Base-by-base conservation (phyloP, 2,329 filamentous ascomycete genomes). In the Parafenestella ontariensis region DNA sequence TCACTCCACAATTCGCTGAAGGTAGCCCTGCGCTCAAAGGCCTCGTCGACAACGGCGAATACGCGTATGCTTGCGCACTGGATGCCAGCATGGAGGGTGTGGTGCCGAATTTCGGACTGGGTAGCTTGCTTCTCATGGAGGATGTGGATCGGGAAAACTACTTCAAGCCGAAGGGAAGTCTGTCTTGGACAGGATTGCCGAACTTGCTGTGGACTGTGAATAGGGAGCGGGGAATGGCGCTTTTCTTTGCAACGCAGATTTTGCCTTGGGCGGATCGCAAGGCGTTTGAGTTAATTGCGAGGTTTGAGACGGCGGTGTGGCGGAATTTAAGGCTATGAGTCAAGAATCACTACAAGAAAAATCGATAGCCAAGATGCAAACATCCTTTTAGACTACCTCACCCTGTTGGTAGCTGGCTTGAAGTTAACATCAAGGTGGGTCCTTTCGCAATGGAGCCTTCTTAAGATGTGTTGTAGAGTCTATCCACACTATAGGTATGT, bases 301-400 rank as follows among this genome's bases (percentile, higher is more conserved):
- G 50, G 15, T 71, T 69, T 45, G 62, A 65, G 46, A 65, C 59
- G 17, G 64, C 63, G 23, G 65, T 63, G 18, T 71, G 63, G 67
- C 61, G 42, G 24, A 59, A 49, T 44, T 7, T 23, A 28, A 42
- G n/a, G 10, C 1, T n/a, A n/a, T 28, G 17, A 42, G 7, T n/a
- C 31, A 31, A 10, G 17, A n/a, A 17, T 5, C 5, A 34, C 13
- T 3, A 8, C 13, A 34, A 9, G 13, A 4, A 15, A 5, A 15
- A 17, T 15, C n/a, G n/a, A n/a, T n/a, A n/a, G n/a, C 4, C 31
- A 2, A 15, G 13, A 34, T 34, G 15, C 15, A 34, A 34, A 34
- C 31, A 34, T 17, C 31, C 13, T 3, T 31, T 34, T 34, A 34
- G 15, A 5, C 13, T 3, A n/a, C 15, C 8, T 31, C n/a, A 26